A percentile compares a stretch with the other conserved stretches of the same genome.
These are phyloP conservation scores for Primulina tabacum DNA, from an alignment of 257 asterid genomes.

Conservation along the genomic window DNA sequence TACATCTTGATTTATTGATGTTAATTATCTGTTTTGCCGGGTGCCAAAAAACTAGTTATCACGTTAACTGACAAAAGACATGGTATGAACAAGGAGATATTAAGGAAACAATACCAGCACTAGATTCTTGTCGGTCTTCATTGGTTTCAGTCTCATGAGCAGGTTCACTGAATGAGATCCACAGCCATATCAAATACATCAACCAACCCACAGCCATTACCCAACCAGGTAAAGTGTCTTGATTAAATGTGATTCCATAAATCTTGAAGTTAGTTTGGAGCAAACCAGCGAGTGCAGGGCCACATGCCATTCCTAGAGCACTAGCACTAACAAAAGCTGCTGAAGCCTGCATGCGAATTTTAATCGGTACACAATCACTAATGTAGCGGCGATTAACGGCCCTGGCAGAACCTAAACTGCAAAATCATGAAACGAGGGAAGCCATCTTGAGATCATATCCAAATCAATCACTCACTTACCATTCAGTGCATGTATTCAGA, in stretches of 20 bases:
- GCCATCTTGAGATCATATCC: conserved; percentile 20
- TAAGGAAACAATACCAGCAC: conserved; percentile 44
- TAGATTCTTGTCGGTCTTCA: conserved; percentile 43
- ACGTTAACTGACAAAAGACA: background rate
- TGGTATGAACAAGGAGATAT: background rate
- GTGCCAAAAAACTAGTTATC: background rate
- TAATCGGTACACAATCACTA: conserved; percentile 95
- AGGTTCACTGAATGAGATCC: conserved; percentile 88
- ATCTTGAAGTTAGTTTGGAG: conserved; percentile 74
- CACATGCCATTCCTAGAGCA: conserved; percentile 99
- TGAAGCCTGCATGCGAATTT: conserved; percentile 90
- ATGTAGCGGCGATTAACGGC: conserved; percentile 96
- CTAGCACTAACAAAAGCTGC: conserved; percentile 99
- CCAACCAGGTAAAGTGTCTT: conserved; percentile 95
- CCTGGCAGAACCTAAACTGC: conserved; percentile 96
- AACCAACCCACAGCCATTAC: conserved; percentile 89
- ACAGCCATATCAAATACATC: conserved; percentile 68
- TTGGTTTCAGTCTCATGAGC: conserved; percentile 40
- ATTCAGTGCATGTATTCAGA: conserved; percentile 12
- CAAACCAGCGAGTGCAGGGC: conserved; percentile 94
- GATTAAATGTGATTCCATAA: conserved; percentile 68
- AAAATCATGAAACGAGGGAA: conserved; percentile 24
- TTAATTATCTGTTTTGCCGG: background rate
- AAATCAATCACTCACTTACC: conserved; percentile 23
- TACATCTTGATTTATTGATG: background rate